phyloP scores from a whole-genome alignment of 148 eudicot genomes.

The Fagopyrum esculentum region DNA sequence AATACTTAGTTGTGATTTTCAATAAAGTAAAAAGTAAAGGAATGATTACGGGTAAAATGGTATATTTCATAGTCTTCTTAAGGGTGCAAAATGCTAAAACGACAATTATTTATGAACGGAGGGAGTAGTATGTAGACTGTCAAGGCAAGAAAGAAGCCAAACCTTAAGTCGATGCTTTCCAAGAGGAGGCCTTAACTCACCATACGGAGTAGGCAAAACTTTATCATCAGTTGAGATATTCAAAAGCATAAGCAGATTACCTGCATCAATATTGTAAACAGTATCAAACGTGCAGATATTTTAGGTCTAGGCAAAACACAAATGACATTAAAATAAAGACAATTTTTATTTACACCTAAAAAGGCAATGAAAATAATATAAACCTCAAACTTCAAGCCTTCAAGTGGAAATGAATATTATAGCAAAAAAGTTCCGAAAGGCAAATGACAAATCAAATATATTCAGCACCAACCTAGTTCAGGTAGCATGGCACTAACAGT shows the following conservation, averaged over 20 bases:
- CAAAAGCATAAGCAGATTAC: constrained; percentile 73
- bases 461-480: constrained; percentile 63
- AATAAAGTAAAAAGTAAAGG: too few relatives aligned
- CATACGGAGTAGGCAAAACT: constrained; percentile 79
- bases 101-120: too few relatives aligned
- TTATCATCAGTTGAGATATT: constrained; percentile 77
- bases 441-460: neutral
- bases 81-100: too few relatives aligned
- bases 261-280: constrained; percentile 29
- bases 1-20: too few relatives aligned
- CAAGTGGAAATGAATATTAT: neutral
- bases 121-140: neutral
- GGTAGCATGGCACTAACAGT: constrained; percentile 94
- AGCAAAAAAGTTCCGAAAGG: neutral
- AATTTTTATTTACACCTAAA: neutral
- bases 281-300: neutral
- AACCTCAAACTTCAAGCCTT: constrained; percentile 4
- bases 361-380: neutral
- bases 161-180: constrained; percentile 98
- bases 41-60: too few relatives aligned
- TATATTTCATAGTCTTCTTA: too few relatives aligned
- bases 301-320: neutral
- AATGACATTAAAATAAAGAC: neutral
- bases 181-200: constrained; percentile 88
- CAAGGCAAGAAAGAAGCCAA: constrained; percentile 16